Evolutionary conservation across 805 yeast species (phyloP).

Genomic region (Saccharomyces eubayanus): DNA sequence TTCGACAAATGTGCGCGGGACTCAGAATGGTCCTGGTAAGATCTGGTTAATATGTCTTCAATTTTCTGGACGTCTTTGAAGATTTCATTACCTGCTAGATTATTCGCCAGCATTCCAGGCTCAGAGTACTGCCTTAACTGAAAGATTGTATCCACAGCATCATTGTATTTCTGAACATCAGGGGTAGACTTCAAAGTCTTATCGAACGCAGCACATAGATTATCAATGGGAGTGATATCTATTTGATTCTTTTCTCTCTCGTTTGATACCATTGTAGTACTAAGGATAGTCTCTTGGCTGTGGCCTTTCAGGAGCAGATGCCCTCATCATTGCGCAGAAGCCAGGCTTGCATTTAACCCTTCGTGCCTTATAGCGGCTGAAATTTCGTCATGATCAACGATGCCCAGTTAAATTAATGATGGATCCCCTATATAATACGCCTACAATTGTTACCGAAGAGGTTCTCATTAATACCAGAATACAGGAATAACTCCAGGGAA

Average conservation of each 20-base stretch:
- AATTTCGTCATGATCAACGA: neutral
- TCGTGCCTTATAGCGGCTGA: neutral
- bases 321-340: neutral
- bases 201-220: conserved; percentile 13
- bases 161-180: conserved; percentile 11
- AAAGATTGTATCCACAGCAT: conserved; percentile 15
- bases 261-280: neutral
- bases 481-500: neutral
- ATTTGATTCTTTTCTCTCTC: neutral
- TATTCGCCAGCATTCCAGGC: neutral
- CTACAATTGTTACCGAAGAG: neutral
- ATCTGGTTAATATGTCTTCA: conserved; percentile 18
- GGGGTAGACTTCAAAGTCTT: conserved; percentile 9
- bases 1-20: conserved; percentile 13
- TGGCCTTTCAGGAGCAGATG: neutral
- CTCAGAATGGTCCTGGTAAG: conserved; percentile 24
- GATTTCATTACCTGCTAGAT: neutral
- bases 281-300: neutral
- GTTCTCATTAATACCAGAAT: neutral
- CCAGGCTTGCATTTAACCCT: neutral
- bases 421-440: neutral
- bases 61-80: conserved; percentile 6
- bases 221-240: conserved; percentile 2
- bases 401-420: neutral
- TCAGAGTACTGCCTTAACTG: neutral